A percentile compares a stretch with the other conserved stretches of the same genome.
These are phyloP conservation scores for Xylariaceae sp. DNA, from an alignment of 2,329 filamentous ascomycete species.

Conservation along the genomic window DNA sequence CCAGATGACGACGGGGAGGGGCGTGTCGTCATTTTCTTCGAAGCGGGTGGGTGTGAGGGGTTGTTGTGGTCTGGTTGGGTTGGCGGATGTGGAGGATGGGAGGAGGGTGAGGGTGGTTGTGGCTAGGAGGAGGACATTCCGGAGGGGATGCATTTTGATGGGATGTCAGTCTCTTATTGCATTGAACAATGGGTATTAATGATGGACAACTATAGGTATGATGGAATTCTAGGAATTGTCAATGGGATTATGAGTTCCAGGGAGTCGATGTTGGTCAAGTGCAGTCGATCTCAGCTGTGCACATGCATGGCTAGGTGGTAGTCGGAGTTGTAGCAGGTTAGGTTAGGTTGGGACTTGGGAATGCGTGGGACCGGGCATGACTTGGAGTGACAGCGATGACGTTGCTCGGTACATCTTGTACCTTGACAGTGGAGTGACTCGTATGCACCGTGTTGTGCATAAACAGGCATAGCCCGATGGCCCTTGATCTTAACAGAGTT, in stretches of 20 bases:
- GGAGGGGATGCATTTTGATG: constrained; percentile 17
- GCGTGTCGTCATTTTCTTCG: constrained; percentile 52
- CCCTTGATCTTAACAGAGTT: background rate
- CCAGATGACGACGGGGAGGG: constrained; percentile 89
- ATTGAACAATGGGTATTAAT: background rate
- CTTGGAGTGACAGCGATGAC: background rate
- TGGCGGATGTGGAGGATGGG: constrained; percentile 17
- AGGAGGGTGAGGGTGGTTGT: constrained; percentile 16
- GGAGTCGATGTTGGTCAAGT: background rate
- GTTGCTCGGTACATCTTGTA: background rate
- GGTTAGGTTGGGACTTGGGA: no score
- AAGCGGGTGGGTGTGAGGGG: constrained; percentile 14
- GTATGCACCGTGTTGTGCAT: background rate
- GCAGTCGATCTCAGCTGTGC: no score
- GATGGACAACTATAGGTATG: background rate
- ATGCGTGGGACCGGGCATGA: no score
- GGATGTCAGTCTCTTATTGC: background rate
- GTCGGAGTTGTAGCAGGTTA: background rate
- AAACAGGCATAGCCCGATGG: background rate
- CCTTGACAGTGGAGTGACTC: background rate
- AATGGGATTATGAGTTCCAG: background rate
- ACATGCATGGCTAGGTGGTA: background rate
- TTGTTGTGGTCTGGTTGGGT: constrained; percentile 3
- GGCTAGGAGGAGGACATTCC: constrained; percentile 10
- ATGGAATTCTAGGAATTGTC: background rate